A percentile compares a stretch with the other conserved stretches of the same genome.
Conservation (phyloP, 2,329 filamentous ascomycete genomes). For the Fonsecaea pedrosoi region DNA sequence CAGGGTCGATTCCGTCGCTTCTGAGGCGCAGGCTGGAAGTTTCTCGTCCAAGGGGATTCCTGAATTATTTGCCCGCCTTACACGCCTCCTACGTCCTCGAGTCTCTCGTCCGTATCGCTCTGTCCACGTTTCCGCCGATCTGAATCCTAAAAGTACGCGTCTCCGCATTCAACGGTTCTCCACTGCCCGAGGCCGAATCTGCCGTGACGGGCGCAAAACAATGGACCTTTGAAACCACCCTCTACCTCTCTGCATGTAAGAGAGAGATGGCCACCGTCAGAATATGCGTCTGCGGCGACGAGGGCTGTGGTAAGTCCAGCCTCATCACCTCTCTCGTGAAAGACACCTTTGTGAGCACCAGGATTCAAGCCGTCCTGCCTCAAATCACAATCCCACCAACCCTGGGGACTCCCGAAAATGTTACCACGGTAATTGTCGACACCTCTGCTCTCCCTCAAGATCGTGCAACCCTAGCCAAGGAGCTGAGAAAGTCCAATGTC, state of each 20-base stretch:
- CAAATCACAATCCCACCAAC: slow-evolving; percentile 94
- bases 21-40: neutral
- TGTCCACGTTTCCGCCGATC: neutral
- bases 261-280: slow-evolving; percentile 63
- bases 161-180: slow-evolving; percentile 7
- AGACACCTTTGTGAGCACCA: slow-evolving; percentile 92
- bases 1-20: neutral
- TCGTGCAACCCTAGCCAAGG: slow-evolving; percentile 84
- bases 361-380: slow-evolving; percentile 92
- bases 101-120: neutral
- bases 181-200: neutral
- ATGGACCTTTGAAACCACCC: slow-evolving; percentile 3
- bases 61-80: neutral
- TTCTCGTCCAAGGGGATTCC: neutral
- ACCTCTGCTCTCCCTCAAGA: slow-evolving; percentile 95
- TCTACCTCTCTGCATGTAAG: neutral
- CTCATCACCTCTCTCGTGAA: slow-evolving; percentile 95
- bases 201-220: neutral
- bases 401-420: slow-evolving; percentile 92
- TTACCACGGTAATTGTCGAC: slow-evolving; percentile 96
- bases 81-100: neutral
- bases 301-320: slow-evolving; percentile 92
- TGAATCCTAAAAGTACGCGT: neutral
- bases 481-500: slow-evolving; percentile 95
- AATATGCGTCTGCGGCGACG: slow-evolving; percentile 95